A percentile compares a stretch with the other conserved stretches of the same genome.
These are phyloP conservation scores for Nephromyces sp. DNA, from an alignment of 169 alveolate genomes.

Conservation along the genomic window DNA sequence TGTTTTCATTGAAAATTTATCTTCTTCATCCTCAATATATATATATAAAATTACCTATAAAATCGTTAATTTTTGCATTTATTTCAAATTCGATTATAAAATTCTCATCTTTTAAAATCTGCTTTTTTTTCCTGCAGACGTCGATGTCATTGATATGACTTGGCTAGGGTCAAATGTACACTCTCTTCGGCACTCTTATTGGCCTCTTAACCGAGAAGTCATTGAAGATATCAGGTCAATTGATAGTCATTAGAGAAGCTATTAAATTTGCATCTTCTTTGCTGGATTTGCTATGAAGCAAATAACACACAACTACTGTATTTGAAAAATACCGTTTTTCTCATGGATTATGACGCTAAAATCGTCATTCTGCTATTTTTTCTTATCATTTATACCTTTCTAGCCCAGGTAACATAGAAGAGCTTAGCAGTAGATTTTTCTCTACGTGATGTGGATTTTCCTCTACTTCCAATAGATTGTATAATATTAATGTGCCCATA, in stretches of 20 bases:
- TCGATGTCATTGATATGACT: constrained; percentile 81
- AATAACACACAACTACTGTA: background rate
- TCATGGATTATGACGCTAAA: background rate
- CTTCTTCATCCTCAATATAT: too few species aligned
- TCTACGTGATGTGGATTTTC: too few species aligned
- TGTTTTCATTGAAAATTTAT: too few species aligned
- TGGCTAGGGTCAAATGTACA: constrained; percentile 59
- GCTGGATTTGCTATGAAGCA: background rate
- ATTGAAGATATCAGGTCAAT: constrained; percentile 76
- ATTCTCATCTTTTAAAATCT: background rate
- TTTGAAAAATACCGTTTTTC: background rate
- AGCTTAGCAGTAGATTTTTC: too few species aligned
- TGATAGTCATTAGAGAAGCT: background rate
- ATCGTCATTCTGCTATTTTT: background rate
- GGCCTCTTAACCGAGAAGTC: constrained; percentile 74
- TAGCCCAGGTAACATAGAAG: too few species aligned
- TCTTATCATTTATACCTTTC: background rate
- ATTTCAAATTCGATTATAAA: background rate
- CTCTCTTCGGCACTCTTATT: constrained; percentile 42
- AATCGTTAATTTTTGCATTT: background rate
- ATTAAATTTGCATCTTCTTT: background rate
- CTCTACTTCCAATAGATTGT: too few species aligned
- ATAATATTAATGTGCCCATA: too few species aligned
- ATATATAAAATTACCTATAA: too few species aligned
- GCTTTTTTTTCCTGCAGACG: constrained; percentile 37